Evolutionary conservation across 495 filamentous ascomycete species (phyloP), one percentile per base, ranked within the genome.

Genomic region (Thozetella sp.): DNA sequence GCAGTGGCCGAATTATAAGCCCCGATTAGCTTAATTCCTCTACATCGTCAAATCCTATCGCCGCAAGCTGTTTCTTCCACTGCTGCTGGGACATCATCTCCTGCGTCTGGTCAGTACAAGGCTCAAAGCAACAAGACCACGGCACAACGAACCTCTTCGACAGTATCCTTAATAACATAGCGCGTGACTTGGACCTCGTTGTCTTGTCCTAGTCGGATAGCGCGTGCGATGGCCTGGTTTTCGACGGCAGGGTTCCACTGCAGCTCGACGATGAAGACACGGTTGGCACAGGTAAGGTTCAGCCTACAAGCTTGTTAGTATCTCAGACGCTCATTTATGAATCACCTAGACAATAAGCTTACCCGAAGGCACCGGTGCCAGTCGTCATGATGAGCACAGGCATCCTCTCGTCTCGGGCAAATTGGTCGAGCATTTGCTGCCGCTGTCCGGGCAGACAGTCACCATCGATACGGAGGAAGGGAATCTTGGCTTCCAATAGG

Each of bases 221-320:
- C 74, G 26, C 82, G 66, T 1, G 67, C 74, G 34, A 84, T 72
- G 2, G 83, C 83, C 58, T 86, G 83, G 20, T 73, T 71, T 59
- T 86, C 83, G 0, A 84, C 72, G 25, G 72, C 73, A 0, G 83
- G 83, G 45, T 85, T 84, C 83, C 82, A 86, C 59, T 85, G 79
- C 6, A 76, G 82, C 46, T 86, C 81, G 10, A 85, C 63, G 19
- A 85, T 70, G 60, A 77, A 72, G 2, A 86, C 74, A 19, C 66
- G 70, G 50, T 72, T 79, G 0, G 80, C 81, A 0, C 70, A 63
- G 1, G 78, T 75, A 25, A 86, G 72, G 54, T 81, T 84, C 1
- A 85, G 54, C 12, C 81, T 83, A 40, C 27, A 4, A 11, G 22
- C n/a, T 50, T 17, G 37, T 26, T 10, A 57, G n/a, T 20, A 17